Evolutionary conservation across 176 grass and related monocot genomes (phyloP).

Genomic region (Oryza nivara): DNA sequence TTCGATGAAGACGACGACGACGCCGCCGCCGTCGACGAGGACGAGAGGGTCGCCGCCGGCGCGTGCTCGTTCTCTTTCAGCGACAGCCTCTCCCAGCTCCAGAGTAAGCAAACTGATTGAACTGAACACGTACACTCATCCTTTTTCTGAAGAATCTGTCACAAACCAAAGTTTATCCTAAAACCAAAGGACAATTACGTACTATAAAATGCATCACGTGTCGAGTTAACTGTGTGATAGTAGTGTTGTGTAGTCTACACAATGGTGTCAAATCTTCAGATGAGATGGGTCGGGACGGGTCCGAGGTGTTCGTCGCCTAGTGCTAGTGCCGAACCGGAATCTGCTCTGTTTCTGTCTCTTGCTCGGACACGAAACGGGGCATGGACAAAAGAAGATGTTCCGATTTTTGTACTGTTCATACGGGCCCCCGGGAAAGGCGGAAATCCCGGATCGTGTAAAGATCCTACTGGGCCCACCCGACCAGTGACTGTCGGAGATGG

Average conservation of each 20-base stretch:
- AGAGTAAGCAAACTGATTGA: conserved; percentile 43
- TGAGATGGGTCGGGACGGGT: not conserved
- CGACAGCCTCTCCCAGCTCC: conserved; percentile 35
- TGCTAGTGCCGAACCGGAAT: conserved; percentile 30
- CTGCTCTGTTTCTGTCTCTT: conserved; percentile 36
- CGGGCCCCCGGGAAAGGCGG: not conserved
- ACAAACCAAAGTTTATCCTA: not conserved
- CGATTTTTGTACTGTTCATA: not conserved
- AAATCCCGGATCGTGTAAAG: not conserved
- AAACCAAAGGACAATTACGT: not conserved
- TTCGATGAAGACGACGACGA: conserved; percentile 36
- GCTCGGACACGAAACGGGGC: conserved; percentile 24
- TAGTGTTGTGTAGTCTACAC: not conserved
- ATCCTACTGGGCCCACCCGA: conserved; percentile 29
- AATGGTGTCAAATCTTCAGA: not conserved
- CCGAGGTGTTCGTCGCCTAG: not conserved
- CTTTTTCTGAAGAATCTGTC: not conserved
- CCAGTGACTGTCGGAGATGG: conserved; percentile 9
- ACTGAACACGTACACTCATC: not conserved
- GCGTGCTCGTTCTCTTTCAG: conserved; percentile 25
- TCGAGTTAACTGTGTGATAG: not conserved
- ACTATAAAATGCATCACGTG: not conserved
- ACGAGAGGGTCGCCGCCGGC: not conserved
- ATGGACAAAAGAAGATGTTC: not conserved
- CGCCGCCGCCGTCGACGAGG: not conserved